phyloP scores from a whole-genome alignment of 2,329 filamentous ascomycete genomes.

The Orbilia brochopaga region DNA sequence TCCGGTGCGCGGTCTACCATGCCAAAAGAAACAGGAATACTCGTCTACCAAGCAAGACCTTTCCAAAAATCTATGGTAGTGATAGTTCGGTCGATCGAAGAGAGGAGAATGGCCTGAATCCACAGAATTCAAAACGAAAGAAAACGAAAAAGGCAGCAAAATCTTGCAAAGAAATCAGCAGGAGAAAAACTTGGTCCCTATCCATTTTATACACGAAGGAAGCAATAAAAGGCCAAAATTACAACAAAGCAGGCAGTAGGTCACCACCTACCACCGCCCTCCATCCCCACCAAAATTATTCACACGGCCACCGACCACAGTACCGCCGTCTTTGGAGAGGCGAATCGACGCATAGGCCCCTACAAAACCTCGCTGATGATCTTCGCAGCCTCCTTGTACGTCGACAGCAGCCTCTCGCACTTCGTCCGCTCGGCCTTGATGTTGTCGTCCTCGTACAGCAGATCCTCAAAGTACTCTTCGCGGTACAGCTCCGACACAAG shows the following conservation, averaged over 20 bases:
- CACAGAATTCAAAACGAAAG: neutral
- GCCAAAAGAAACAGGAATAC: too few relatives aligned
- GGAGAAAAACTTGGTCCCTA: constrained; percentile 36
- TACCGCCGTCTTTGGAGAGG: neutral
- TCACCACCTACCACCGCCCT: constrained; percentile 20
- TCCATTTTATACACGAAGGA: constrained; percentile 51
- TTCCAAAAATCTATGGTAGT: too few relatives aligned
- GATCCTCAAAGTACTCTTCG: constrained; percentile 85
- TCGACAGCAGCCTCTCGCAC: constrained; percentile 92
- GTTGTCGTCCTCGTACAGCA: constrained; percentile 94
- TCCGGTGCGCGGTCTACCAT: too few relatives aligned
- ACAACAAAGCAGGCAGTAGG: constrained; percentile 26
- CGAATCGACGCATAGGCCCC: too few relatives aligned
- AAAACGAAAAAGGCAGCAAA: constrained; percentile 5
- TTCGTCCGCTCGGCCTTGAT: constrained; percentile 98
- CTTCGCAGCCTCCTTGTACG: constrained; percentile 96
- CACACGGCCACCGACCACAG: neutral
- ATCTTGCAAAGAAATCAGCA: neutral
- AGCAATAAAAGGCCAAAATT: constrained; percentile 28
- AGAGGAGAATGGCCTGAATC: neutral
- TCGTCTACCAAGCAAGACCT: too few relatives aligned
- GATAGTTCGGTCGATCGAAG: neutral
- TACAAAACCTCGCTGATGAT: constrained; percentile 96
- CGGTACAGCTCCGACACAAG: constrained; percentile 95
- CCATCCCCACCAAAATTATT: neutral